These are phyloP conservation scores for Dioscorea zingiberensis DNA, from an alignment of 106 monocot species.

Conservation along the genomic window DNA sequence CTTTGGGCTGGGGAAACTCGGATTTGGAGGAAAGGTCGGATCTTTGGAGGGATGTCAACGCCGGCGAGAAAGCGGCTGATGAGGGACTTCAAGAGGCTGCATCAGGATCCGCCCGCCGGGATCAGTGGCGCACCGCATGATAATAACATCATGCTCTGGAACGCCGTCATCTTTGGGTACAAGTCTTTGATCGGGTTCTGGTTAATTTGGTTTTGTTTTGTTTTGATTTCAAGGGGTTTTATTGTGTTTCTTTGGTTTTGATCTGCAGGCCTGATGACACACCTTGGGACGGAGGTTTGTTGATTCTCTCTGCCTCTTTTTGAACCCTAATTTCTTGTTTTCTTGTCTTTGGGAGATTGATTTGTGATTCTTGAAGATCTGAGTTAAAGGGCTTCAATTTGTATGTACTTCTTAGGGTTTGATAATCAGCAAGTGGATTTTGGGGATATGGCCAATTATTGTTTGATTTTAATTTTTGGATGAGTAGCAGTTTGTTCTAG, in stretches of 20 bases:
- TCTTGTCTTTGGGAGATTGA: neutral
- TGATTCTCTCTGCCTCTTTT: neutral
- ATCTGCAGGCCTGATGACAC: slow-evolving; percentile 25
- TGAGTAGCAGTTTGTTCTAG: too few species aligned
- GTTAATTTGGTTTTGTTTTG: neutral
- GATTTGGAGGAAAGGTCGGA: neutral
- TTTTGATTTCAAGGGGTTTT: neutral
- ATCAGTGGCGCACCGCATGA: slow-evolving; percentile 78
- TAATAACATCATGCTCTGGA: slow-evolving; percentile 85
- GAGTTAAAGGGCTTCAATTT: neutral
- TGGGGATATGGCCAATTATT: neutral
- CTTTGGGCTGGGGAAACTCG: neutral
- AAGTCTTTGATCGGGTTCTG: neutral
- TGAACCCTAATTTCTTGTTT: neutral
- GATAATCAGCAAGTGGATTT: neutral
- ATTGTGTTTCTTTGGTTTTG: slow-evolving; percentile 1
- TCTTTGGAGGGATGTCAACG: slow-evolving; percentile 47
- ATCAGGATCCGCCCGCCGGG: slow-evolving; percentile 76
- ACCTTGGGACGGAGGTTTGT: slow-evolving; percentile 25
- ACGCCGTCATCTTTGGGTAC: slow-evolving; percentile 83
- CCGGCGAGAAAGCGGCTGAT: slow-evolving; percentile 74
- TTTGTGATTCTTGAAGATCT: neutral
- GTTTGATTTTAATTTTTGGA: neutral
- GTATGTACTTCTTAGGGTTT: neutral
- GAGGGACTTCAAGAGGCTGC: slow-evolving; percentile 79